Conservation (phyloP, 306 rosid species). For the Begonia peltatifolia region DNA sequence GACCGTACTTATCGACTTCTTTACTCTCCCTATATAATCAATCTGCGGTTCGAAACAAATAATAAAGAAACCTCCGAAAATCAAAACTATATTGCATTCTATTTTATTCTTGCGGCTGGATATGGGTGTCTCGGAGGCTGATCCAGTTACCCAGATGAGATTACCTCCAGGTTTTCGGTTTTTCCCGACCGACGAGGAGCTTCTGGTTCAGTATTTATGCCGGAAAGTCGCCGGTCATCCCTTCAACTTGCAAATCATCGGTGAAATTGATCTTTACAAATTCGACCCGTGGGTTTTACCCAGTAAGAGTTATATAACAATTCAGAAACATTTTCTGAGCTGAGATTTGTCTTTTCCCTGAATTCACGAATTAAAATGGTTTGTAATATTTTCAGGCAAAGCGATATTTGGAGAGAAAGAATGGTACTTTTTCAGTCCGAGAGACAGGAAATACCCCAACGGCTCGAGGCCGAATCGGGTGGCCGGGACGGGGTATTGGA, state of each 20-base stretch:
- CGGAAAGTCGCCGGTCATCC: constrained; percentile 87
- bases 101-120: neutral
- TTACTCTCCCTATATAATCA: constrained; percentile 17
- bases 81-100: neutral
- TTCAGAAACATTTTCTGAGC: neutral
- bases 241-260: constrained; percentile 62
- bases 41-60: no score
- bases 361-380: neutral
- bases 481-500: constrained; percentile 95
- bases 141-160: constrained; percentile 49
- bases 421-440: constrained; percentile 86
- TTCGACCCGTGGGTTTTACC: constrained; percentile 89
- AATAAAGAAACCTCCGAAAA: neutral
- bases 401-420: constrained; percentile 88
- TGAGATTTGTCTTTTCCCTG: neutral
- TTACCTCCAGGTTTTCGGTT: constrained; percentile 92
- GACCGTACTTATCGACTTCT: constrained; percentile 28
- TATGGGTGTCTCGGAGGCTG: constrained; percentile 55
- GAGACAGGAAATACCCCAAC: constrained; percentile 82
- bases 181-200: constrained; percentile 85
- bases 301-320: constrained; percentile 22
- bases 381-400: constrained; percentile 28
- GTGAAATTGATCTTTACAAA: constrained; percentile 75
- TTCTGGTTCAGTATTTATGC: constrained; percentile 72
- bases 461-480: constrained; percentile 90